These are phyloP conservation scores for Botryotinia globosa DNA, from an alignment of 2,329 filamentous ascomycete species.

Conservation along the genomic window DNA sequence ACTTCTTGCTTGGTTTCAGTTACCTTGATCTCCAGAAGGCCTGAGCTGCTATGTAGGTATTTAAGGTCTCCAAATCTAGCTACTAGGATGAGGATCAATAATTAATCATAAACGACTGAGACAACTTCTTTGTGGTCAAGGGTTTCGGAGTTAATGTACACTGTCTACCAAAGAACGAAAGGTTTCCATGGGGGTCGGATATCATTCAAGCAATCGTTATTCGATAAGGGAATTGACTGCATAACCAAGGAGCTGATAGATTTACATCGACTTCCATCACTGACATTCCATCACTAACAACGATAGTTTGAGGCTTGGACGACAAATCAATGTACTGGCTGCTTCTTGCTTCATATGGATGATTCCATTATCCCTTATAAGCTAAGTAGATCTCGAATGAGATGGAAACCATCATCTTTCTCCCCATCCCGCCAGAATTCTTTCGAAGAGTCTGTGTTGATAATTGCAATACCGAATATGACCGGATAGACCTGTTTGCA, in stretches of 20 bases:
- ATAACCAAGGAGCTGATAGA: background rate
- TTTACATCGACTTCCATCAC: background rate
- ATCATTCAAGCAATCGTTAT: background rate
- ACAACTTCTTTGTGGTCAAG: background rate
- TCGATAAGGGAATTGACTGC: background rate
- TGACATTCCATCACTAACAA: background rate
- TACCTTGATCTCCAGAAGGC: background rate
- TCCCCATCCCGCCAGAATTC: background rate
- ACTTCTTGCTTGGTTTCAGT: background rate
- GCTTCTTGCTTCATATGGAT: background rate
- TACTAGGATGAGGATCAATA: background rate
- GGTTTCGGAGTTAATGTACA: background rate
- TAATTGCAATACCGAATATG: background rate
- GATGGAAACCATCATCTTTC: background rate
- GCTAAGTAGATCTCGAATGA: background rate
- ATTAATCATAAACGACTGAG: background rate
- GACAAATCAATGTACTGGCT: background rate
- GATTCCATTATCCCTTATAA: background rate
- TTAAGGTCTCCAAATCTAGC: background rate
- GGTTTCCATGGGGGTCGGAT: background rate
- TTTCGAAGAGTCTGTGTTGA: fast-evolving
- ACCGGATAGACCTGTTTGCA: background rate
- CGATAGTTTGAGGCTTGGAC: background rate
- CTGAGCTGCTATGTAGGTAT: background rate
- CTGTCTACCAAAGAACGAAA: background rate